These are phyloP conservation scores for Auricularia auricula-judae DNA, from an alignment of 768 basidiomycete species.

Conservation along the genomic window DNA sequence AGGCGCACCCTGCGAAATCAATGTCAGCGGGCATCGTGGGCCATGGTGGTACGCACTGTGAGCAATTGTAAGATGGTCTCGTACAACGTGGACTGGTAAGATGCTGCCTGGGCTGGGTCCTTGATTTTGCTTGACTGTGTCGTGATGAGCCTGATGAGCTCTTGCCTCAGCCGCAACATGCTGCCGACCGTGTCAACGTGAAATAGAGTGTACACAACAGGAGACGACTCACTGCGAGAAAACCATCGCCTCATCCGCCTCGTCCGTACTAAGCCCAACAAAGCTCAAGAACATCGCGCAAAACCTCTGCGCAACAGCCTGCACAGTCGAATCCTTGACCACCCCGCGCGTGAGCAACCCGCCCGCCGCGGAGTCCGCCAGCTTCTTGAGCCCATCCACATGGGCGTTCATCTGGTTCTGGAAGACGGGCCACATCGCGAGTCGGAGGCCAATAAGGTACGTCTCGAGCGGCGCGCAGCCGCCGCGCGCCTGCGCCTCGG, in stretches of 20 bases:
- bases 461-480: slow-evolving; percentile 66
- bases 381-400: slow-evolving; percentile 67
- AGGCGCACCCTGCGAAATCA: slow-evolving; percentile 41
- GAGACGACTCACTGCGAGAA: slow-evolving; percentile 66
- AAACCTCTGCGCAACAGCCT: slow-evolving; percentile 67
- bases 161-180: slow-evolving; percentile 73
- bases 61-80: slow-evolving; percentile 66
- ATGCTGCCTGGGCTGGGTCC: slow-evolving; percentile 50
- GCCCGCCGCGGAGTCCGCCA: slow-evolving; percentile 62
- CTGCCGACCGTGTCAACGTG: slow-evolving; percentile 27
- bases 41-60: slow-evolving; percentile 39
- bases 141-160: slow-evolving; percentile 64
- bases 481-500: slow-evolving; percentile 63
- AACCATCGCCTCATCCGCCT: slow-evolving; percentile 85
- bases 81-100: slow-evolving; percentile 62
- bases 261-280: slow-evolving; percentile 67
- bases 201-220: not conserved
- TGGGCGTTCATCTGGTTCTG: slow-evolving; percentile 82
- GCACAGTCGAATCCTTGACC: slow-evolving; percentile 61
- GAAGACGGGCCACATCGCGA: slow-evolving; percentile 91
- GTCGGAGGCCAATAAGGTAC: slow-evolving; percentile 67
- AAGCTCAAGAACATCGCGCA: slow-evolving; percentile 72
- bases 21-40: no score
- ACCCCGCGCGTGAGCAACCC: slow-evolving; percentile 50
- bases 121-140: slow-evolving; percentile 59